Evolutionary conservation across 2,329 filamentous ascomycete genomes (phyloP), one percentile per base, ranked within the genome.

Genomic region (Sporothrix phasma): DNA sequence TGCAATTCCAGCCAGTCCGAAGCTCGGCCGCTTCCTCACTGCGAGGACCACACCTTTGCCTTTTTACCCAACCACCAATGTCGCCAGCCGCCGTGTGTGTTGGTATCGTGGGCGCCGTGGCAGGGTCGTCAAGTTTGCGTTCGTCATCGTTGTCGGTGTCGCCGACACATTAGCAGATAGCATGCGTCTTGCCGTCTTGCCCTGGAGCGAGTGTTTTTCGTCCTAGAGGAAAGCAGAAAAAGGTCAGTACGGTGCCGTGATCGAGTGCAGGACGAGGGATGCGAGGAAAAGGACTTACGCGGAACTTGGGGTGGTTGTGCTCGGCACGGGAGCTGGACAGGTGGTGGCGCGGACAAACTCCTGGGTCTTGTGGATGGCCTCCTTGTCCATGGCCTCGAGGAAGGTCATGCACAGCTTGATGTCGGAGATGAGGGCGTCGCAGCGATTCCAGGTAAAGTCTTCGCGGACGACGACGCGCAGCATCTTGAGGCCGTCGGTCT

Each of bases 151-250:
- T 1, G 11, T 37, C 10, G 37, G n/a, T 7, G 61, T 13, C 8
- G 13, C 10, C 8, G 31, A 26, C 10, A 15, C 29, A 39, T 64
- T 84, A 96, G 77, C 92, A 97, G 65, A 95, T 80, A 45, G 85
- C 87, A 75, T 96, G 92, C 1, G 91, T 93, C 84, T 97, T 97
- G 63, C 91, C 92, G 85, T 84, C 84, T 94, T 92, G 17, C 90
- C 92, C 77, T 96, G 90, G 69, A 97, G 78, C 64, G 88, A 93
- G 76, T 97, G 93, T 70, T 84, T 84, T 78, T 96, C 92, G 67
- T 88, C 84, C 76, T 87, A 31, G 15, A 17, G 37, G 47, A 62
- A 1, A 34, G 3, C 19, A n/a, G 15, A 10, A 11, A 29, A 3
- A 15, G 24, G 59, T 60, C 10, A 66, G 67, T 15, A 66, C 29